Evolutionary conservation across 805 yeast species (phyloP), one percentile per base, ranked within the genome.

Genomic region (Candida xiaguanensis): DNA sequence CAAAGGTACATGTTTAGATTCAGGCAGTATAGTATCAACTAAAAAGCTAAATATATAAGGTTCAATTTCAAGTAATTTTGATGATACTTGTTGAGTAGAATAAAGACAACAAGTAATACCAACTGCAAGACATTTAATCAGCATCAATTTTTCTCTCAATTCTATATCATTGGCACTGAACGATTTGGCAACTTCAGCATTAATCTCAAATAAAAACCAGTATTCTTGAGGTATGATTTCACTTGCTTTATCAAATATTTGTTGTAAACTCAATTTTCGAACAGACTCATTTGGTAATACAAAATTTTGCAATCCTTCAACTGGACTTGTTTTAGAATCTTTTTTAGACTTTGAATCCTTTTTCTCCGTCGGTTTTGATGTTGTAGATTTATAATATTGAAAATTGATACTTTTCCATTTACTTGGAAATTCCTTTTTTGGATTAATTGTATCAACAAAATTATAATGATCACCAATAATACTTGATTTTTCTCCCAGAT

Each of bases 21-120:
- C 89, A 1, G 89, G 82, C 31, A 80, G 77, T n/a, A 86, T 70
- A 39, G 89, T 65, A 34, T 82, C 93, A 25, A 85, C 81, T 44
- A 88, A 59, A 44, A 80, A 78, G 38, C 78, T 77, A 52, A 88
- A 69, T 12, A 85, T 64, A 44, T 80, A 77, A 6, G 95, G 72
- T 51, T 86, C 90, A 2, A 79, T 67, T 44, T 83, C 89, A 49
- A 85, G 79, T 9, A 89, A 65, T 39, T 78, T 70, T 9, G 87
- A 72, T 5, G 83, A 77, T 16, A 85, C 74, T 39, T 70, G 77
- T 32, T 77, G 75, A 35, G 80, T 79, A 5, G 71, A 64, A 44
- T 74, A 75, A 40, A 78, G 70, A 31, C 81, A 72, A 14, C 81
- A 73, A 2, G 80, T 68, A 46, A 81, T 77, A 0, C 85, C 85